These are phyloP conservation scores for Sherardia arvensis DNA, from an alignment of 257 asterid species.

Conservation along the genomic window DNA sequence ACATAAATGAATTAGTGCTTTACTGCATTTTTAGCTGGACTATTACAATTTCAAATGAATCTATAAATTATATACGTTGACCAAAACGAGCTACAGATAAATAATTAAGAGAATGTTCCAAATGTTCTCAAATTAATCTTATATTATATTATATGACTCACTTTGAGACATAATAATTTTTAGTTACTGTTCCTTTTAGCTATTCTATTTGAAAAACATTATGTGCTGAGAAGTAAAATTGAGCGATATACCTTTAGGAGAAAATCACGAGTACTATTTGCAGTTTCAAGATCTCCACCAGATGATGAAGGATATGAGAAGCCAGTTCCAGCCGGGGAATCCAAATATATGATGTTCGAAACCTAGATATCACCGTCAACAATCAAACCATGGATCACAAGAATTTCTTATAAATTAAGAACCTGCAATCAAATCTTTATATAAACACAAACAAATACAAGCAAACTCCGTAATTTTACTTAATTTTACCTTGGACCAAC, in stretches of 20 bases:
- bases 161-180: neutral
- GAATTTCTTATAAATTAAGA: no score
- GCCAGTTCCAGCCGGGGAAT: conserved; percentile 59
- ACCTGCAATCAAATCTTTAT: no score
- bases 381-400: no score
- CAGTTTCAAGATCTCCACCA: conserved; percentile 43
- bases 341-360: conserved; percentile 47
- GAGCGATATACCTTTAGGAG: conserved; percentile 40
- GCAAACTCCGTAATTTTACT: no score
- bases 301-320: conserved; percentile 34
- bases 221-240: no score
- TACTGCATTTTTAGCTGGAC: no score
- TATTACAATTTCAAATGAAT: conserved; percentile 20
- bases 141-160: neutral
- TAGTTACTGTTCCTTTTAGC: neutral
- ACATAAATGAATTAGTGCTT: no score
- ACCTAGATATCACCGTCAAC: conserved; percentile 21
- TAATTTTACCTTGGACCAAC: conserved; percentile 52
- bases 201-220: no score
- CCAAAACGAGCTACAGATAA: no score
- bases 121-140: no score
- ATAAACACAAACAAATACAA: no score
- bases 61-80: conserved; percentile 27
- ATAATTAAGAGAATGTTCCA: no score
- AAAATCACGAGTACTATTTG: conserved; percentile 38